A percentile compares a stretch with the other conserved stretches of the same genome.
Conservation (phyloP, 495 filamentous ascomycete species). For the Penicillium lividum region DNA sequence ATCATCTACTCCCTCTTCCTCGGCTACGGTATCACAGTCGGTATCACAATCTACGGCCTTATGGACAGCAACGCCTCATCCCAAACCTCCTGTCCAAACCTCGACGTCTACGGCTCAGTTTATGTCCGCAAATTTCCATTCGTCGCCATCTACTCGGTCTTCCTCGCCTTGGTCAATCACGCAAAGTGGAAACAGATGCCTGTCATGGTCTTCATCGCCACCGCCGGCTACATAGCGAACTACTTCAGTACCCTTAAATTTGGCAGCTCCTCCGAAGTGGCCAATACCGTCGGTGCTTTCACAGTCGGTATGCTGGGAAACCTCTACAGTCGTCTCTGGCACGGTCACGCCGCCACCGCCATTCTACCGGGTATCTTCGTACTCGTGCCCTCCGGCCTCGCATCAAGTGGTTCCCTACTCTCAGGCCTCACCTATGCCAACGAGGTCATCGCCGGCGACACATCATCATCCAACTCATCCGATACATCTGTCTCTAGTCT, state of each 20-base stretch:
- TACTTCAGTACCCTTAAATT: slow-evolving; percentile 75
- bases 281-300: slow-evolving; percentile 83
- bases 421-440: slow-evolving; percentile 77
- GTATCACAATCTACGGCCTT: slow-evolving; percentile 83
- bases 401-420: slow-evolving; percentile 77
- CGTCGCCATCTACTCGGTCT: slow-evolving; percentile 76
- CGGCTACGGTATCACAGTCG: slow-evolving; percentile 92
- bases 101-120: slow-evolving; percentile 45
- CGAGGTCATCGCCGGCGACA: slow-evolving; percentile 53
- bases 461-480: slow-evolving; percentile 35
- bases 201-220: slow-evolving; percentile 78
- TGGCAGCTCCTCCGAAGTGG: slow-evolving; percentile 73
- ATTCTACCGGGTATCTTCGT: slow-evolving; percentile 93
- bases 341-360: slow-evolving; percentile 85
- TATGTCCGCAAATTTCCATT: slow-evolving; percentile 56
- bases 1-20: slow-evolving; percentile 95
- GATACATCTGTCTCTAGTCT: slow-evolving; percentile 69
- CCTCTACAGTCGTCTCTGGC: slow-evolving; percentile 76
- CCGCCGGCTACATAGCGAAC: slow-evolving; percentile 81
- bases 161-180: slow-evolving; percentile 84
- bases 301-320: slow-evolving; percentile 86
- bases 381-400: slow-evolving; percentile 86
- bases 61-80: slow-evolving; percentile 75
- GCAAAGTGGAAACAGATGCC: slow-evolving; percentile 89
- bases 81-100: slow-evolving; percentile 62